Evolutionary conservation across 1,139 yeast species (phyloP), one percentile per base, ranked within the genome.

Genomic region (Tardiomyces depauwii): DNA sequence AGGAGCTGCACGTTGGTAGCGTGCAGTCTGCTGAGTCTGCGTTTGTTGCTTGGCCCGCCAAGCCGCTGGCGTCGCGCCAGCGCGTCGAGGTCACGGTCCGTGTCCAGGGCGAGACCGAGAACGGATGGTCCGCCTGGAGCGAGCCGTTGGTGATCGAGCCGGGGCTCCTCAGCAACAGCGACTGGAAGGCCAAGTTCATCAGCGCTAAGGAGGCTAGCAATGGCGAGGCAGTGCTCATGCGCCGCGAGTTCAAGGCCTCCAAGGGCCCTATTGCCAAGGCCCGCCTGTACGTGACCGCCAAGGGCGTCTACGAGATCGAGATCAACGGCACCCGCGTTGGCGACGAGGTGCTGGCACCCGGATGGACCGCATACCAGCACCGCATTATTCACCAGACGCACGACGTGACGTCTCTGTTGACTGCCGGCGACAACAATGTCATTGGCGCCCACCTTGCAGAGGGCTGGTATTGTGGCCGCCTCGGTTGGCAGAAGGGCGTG

Each of bases 391-490:
- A 51, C 27, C 53, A 47, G 39, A 45, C 46, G 9, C 51, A 47
- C 36, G 54, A 51, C 41, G 48, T 51, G n/a, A 42, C 54, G 11
- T 18, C 38, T 3, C 40, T 44, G n/a, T 21, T 51, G 7, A 25
- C 36, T n/a, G 18, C 28, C 19, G 47, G 44, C 11, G 16, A 10
- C 16, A 10, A 5, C 16, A 51, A 51, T 43, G 55, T 45, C 16
- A 40, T 51, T 33, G 47, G 51, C 4, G 55, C 47, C 30, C 42
- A 52, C 12, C 54, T 53, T 14, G 56, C 51, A 13, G 45, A 54
- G 13, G 56, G 56, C n/a, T 53, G 56, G 56, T 53, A 43, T 38
- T 44, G 53, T 30, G 55, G 55, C 12, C 43, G 45, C 14, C 42
- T 51, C 19, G 54, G 54, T 14, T 51, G 47, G 39, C 49, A 44